These are phyloP conservation scores for Colletotrichum liaoningense DNA, from an alignment of 2,329 filamentous ascomycete genomes.

Conservation along the genomic window DNA sequence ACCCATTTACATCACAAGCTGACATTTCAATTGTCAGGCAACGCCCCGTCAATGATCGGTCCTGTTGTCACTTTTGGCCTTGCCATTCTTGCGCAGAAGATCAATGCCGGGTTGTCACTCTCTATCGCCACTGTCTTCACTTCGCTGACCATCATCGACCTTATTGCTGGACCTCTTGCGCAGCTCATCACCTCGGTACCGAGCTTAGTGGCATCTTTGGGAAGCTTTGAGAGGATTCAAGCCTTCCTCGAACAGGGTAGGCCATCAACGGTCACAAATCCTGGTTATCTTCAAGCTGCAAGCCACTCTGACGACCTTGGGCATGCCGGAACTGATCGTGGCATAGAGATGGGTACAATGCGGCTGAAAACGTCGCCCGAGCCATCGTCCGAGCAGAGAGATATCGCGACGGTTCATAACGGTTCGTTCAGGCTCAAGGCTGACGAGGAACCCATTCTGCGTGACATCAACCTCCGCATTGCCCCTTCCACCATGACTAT, in stretches of 20 bases:
- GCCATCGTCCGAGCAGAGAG: too few species aligned
- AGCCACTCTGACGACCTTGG: neutral
- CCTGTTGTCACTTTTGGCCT: slow-evolving; percentile 40
- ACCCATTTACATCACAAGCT: neutral
- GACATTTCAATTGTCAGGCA: slow-evolving; percentile 7
- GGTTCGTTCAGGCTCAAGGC: slow-evolving; percentile 13
- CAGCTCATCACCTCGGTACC: slow-evolving; percentile 39
- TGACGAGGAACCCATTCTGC: slow-evolving; percentile 15
- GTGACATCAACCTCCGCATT: slow-evolving; percentile 20
- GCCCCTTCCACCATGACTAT: slow-evolving; percentile 19
- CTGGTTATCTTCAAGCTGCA: neutral
- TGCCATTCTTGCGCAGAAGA: slow-evolving; percentile 28
- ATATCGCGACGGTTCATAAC: neutral
- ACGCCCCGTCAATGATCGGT: slow-evolving; percentile 30
- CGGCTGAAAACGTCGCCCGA: neutral
- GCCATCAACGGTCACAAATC: neutral
- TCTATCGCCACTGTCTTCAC: slow-evolving; percentile 38
- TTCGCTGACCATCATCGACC: slow-evolving; percentile 39
- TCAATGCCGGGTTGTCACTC: slow-evolving; percentile 5
- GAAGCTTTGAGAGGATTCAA: slow-evolving; percentile 40
- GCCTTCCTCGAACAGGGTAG: slow-evolving; percentile 15
- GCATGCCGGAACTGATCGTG: too few species aligned
- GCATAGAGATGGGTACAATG: neutral
- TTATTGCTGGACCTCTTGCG: slow-evolving; percentile 38
- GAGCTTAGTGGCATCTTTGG: slow-evolving; percentile 38